Evolutionary conservation across 31 red algal genomes (phyloP).

Genomic region (Porphyra umbilicalis): DNA sequence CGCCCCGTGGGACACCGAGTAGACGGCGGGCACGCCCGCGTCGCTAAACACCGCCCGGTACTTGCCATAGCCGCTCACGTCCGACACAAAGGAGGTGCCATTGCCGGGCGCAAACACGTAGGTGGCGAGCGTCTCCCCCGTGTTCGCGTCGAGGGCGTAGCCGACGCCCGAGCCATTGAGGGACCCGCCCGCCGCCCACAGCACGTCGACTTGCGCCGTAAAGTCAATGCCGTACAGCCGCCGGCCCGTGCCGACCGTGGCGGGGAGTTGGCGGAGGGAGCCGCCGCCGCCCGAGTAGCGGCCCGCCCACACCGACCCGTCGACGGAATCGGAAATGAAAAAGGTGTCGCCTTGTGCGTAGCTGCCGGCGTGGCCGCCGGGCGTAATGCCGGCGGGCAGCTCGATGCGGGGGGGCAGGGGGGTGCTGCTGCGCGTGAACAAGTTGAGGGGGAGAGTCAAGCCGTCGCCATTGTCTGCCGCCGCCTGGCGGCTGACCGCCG

Average conservation of each 20-base stretch:
- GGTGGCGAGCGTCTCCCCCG: not conserved
- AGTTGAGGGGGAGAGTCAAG: not conserved
- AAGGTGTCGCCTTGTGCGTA: not conserved
- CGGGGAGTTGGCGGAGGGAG: not conserved
- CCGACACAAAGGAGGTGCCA: not conserved
- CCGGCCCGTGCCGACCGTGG: no score
- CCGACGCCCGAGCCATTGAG: not conserved
- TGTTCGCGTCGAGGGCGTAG: not conserved
- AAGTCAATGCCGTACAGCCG: not conserved
- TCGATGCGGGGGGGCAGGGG: not conserved
- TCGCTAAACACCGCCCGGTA: not conserved
- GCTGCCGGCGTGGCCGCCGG: not conserved
- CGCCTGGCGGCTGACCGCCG: no score
- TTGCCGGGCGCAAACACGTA: not conserved
- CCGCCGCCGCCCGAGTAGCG: not conserved
- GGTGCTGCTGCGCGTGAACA: not conserved
- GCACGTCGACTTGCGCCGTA: not conserved
- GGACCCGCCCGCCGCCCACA: not conserved
- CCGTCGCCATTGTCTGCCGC: no score
- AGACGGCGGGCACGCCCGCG: not conserved
- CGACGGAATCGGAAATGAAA: not conserved
- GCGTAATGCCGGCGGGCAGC: not conserved
- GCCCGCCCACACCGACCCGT: not conserved
- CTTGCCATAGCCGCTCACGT: not conserved
- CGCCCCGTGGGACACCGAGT: not conserved